Percentiles rank a stretch among this genome's conserved stretches.
Evolutionary conservation across 352 stramenopile species (phyloP).

Genomic region (Globisporangium alternatum): DNA sequence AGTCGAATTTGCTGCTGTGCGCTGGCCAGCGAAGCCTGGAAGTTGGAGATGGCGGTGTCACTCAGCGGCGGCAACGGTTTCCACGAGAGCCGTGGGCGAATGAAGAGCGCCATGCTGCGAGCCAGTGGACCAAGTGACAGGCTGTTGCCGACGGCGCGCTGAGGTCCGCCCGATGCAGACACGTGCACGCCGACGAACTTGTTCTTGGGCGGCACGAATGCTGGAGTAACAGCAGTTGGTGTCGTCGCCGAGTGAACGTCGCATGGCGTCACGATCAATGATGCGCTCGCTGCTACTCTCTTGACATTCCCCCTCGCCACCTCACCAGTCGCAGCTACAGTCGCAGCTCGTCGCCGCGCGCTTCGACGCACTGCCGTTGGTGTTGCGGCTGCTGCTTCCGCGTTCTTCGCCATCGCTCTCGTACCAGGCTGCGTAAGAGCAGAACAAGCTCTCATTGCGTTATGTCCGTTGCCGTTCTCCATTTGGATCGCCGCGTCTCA

Average conservation of each 20-base stretch:
- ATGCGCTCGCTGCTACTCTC: not conserved
- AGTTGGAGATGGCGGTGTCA: conserved; percentile 10
- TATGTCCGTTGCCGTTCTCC: not conserved
- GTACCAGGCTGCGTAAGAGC: not conserved
- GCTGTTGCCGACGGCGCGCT: conserved; percentile 33
- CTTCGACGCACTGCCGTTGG: not conserved
- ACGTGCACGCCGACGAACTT: conserved; percentile 43
- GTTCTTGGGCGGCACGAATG: not conserved
- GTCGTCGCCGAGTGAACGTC: not conserved
- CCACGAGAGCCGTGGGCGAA: conserved; percentile 39
- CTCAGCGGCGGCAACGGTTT: conserved; percentile 22
- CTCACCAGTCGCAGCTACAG: not conserved
- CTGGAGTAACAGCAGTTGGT: not conserved
- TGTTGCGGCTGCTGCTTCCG: not conserved
- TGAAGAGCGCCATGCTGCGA: conserved; percentile 35
- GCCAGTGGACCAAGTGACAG: conserved; percentile 24
- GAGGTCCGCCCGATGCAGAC: conserved; percentile 31
- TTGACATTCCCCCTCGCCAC: no score
- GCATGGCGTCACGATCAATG: not conserved
- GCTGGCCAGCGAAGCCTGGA: conserved; percentile 20
- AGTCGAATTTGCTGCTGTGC: conserved; percentile 15
- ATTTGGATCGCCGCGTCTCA: not conserved
- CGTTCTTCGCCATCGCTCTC: not conserved
- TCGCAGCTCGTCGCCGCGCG: not conserved
- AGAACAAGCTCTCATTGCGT: not conserved